Evolutionary conservation across 495 filamentous ascomycete genomes (phyloP).

Genomic region (Sphaerosporella brunnea): DNA sequence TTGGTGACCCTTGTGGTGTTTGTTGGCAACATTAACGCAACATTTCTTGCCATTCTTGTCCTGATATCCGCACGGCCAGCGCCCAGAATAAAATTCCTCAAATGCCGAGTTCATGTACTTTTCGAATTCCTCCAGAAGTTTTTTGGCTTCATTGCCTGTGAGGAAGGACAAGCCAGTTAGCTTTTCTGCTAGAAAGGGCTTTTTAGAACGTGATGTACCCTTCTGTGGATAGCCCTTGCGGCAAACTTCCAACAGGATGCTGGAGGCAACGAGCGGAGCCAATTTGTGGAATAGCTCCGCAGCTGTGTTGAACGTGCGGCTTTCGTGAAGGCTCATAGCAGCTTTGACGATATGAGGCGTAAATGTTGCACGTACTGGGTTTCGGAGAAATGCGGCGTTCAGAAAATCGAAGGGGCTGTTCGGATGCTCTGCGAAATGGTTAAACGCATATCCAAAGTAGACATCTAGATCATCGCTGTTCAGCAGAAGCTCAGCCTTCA

Average conservation of each 20-base stretch:
- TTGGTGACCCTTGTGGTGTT: conserved; percentile 25
- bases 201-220: too few species aligned
- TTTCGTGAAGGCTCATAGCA: conserved; percentile 21
- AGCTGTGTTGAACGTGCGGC: not conserved
- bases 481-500: conserved; percentile 17
- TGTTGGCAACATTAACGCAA: conserved; percentile 6
- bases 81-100: too few species aligned
- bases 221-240: conserved; percentile 8
- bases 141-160: too few species aligned
- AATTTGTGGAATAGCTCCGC: conserved; percentile 20
- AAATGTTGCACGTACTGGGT: conserved; percentile 29
- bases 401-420: conserved; percentile 31
- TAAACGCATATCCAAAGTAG: conserved; percentile 28
- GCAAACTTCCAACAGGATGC: conserved; percentile 24
- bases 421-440: conserved; percentile 26
- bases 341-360: conserved; percentile 25
- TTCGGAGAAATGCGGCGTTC: conserved; percentile 25
- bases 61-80: too few species aligned
- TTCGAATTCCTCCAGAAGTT: too few species aligned
- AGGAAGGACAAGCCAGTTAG: too few species aligned
- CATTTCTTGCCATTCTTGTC: too few species aligned
- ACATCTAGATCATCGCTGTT: conserved; percentile 26
- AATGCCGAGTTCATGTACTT: too few species aligned
- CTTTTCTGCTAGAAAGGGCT: too few species aligned
- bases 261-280: conserved; percentile 26